phyloP scores from a whole-genome alignment of 106 monocot genomes.

The Dendrobium catenatum region DNA sequence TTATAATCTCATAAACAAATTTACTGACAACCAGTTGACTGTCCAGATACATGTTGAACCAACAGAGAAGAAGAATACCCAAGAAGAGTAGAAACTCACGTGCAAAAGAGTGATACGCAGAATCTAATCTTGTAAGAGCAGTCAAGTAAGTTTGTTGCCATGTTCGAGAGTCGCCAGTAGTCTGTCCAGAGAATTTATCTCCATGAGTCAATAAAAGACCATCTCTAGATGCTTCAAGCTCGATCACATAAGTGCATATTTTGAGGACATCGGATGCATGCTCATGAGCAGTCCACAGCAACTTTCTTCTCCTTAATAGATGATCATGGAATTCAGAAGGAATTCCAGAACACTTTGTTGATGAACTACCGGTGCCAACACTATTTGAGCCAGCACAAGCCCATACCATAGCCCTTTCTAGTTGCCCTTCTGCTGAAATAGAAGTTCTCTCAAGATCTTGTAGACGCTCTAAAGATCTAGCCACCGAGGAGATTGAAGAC shows the following conservation, averaged over 20 bases:
- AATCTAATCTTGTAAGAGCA: conserved; percentile 62
- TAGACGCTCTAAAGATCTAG: conserved; percentile 56
- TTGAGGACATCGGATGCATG: conserved; percentile 58
- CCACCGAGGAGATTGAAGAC: conserved; percentile 52
- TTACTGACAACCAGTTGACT: neutral
- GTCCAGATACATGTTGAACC: neutral
- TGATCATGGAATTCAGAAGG: conserved; percentile 94
- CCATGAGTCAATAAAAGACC: conserved; percentile 46
- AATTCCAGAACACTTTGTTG: conserved; percentile 49
- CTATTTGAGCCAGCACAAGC: conserved; percentile 72
- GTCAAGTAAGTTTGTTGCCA: conserved; percentile 78
- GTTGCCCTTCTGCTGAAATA: conserved; percentile 66
- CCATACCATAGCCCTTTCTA: conserved; percentile 99
- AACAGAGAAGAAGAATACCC: neutral
- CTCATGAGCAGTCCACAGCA: conserved; percentile 54
- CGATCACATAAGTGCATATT: conserved; percentile 70
- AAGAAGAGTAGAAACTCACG: conserved; percentile 30
- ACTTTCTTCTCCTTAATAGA: conserved; percentile 56
- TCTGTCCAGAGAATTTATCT: conserved; percentile 35
- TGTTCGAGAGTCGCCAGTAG: conserved; percentile 38
- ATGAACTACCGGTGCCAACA: conserved; percentile 21
- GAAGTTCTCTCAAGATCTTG: conserved; percentile 77
- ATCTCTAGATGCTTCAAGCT: conserved; percentile 97
- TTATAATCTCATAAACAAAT: neutral
- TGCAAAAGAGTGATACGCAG: conserved; percentile 72